Percentiles rank a stretch among this genome's conserved stretches.
These are phyloP conservation scores for Ophioceras dolichostomum DNA, from an alignment of 2,329 filamentous ascomycete species.

Conservation along the genomic window DNA sequence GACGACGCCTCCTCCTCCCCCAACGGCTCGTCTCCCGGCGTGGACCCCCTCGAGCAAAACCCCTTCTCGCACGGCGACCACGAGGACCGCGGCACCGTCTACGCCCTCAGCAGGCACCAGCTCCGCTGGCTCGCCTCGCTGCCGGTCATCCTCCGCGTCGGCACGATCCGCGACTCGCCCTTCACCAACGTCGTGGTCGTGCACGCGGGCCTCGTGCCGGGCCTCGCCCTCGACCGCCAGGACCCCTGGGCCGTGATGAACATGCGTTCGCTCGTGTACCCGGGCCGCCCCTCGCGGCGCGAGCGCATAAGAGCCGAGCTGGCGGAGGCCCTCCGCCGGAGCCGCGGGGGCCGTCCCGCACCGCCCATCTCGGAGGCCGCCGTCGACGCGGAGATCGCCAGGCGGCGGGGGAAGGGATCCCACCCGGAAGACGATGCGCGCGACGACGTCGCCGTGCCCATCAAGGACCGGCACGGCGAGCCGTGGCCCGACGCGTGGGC, in stretches of 20 bases:
- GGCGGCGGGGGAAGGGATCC: conserved; percentile 4
- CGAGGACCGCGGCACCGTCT: conserved; percentile 39
- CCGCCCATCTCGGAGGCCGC: conserved; percentile 6
- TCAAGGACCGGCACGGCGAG: conserved; percentile 37
- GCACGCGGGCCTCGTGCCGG: conserved; percentile 77
- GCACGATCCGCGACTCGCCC: conserved; percentile 30
- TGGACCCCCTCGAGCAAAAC: conserved; percentile 7
- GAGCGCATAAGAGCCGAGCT: conserved; percentile 17
- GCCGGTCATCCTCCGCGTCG: conserved; percentile 67
- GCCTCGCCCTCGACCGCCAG: conserved; percentile 54
- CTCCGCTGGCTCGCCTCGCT: conserved; percentile 56
- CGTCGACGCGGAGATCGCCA: conserved; percentile 10
- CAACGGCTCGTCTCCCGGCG: background rate
- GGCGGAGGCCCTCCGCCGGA: conserved; percentile 16
- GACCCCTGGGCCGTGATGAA: conserved; percentile 81
- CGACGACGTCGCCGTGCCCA: conserved; percentile 16
- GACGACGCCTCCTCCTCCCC: background rate
- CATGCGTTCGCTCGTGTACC: conserved; percentile 66
- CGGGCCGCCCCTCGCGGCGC: conserved; percentile 37
- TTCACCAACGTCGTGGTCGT: conserved; percentile 54
- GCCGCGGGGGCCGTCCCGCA: conserved; percentile 7
- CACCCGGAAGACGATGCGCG: conserved; percentile 2
- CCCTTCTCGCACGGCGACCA: conserved; percentile 21
- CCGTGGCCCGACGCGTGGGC: conserved; percentile 59
- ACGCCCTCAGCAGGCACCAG: conserved; percentile 43